Evolutionary conservation across 306 rosid species (phyloP).

Genomic region (Vigna unguiculata): DNA sequence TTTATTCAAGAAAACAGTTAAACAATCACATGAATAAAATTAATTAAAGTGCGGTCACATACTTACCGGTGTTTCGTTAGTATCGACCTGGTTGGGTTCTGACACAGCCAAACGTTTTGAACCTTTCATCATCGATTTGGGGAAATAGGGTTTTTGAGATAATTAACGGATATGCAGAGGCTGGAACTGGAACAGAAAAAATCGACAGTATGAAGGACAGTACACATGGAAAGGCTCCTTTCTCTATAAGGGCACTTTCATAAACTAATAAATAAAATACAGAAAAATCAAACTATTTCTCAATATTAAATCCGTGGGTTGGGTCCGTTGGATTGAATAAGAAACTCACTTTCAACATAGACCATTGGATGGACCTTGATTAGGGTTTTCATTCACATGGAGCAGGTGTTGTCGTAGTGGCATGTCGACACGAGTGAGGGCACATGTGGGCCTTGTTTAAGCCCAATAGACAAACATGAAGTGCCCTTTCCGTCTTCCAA

Average conservation of each 20-base stretch:
- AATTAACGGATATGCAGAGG: conserved; percentile 2
- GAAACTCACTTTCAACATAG: conserved; percentile 53
- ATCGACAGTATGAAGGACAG: conserved; percentile 8
- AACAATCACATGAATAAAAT: conserved; percentile 14
- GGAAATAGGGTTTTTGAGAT: conserved; percentile 48
- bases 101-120: conserved; percentile 74
- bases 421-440: conserved; percentile 15
- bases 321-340: conserved; percentile 57
- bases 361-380: conserved; percentile 50
- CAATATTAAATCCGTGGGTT: conserved; percentile 8
- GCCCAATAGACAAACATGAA: background rate
- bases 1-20: background rate
- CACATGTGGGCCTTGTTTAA: conserved; percentile 22
- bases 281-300: background rate
- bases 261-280: conserved; percentile 11
- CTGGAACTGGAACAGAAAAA: conserved; percentile 26
- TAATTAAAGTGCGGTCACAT: conserved; percentile 36
- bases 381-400: conserved; percentile 41
- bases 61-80: conserved; percentile 70
- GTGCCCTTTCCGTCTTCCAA: too few species aligned
- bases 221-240: conserved; percentile 27
- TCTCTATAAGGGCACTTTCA: conserved; percentile 30
- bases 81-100: conserved; percentile 58
- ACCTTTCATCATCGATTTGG: conserved; percentile 70
- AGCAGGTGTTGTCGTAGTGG: conserved; percentile 38